Percentiles rank a stretch among this genome's conserved stretches.
These are phyloP conservation scores for Talaromyces sp. DNA, from an alignment of 2,329 filamentous ascomycete genomes.

Conservation along the genomic window DNA sequence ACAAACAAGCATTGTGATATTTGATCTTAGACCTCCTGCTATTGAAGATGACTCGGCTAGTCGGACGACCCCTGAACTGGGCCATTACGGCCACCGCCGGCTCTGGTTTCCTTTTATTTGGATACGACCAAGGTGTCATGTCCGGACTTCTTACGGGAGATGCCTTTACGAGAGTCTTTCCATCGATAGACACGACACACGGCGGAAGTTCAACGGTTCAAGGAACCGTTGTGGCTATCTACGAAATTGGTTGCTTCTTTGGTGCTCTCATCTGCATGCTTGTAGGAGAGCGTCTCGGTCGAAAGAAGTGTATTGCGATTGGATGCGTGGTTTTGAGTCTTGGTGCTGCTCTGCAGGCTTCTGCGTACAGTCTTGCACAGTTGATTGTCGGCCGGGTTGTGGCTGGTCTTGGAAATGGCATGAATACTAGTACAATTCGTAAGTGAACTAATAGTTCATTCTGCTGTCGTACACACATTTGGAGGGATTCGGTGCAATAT, in stretches of 20 bases:
- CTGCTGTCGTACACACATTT: neutral
- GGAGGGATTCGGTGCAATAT: neutral
- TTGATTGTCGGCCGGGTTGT: slow-evolving; percentile 58
- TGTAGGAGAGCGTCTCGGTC: slow-evolving; percentile 5
- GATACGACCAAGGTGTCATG: slow-evolving; percentile 15
- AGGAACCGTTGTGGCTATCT: slow-evolving; percentile 9
- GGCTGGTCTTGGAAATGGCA: slow-evolving; percentile 48
- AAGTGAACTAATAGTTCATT: slow-evolving; percentile 30
- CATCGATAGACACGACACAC: neutral
- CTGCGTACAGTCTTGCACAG: slow-evolving; percentile 51
- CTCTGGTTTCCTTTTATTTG: slow-evolving; percentile 9
- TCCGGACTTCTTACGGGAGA: slow-evolving; percentile 11
- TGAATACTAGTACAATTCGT: slow-evolving; percentile 26
- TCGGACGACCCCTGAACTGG: slow-evolving; percentile 11
- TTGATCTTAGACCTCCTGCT: neutral
- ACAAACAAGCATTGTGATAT: neutral
- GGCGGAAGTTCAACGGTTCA: slow-evolving; percentile 12
- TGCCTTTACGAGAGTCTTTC: slow-evolving; percentile 5
- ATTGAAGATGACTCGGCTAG: slow-evolving; percentile 1
- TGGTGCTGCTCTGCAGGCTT: slow-evolving; percentile 59
- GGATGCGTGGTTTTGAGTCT: slow-evolving; percentile 53
- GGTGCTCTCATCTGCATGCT: slow-evolving; percentile 12
- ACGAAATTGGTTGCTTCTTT: slow-evolving; percentile 15
- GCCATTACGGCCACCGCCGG: slow-evolving; percentile 10
- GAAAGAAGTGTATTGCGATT: slow-evolving; percentile 3